Conservation (phyloP, 805 yeast species). For the Suhomyces vadensis region DNA sequence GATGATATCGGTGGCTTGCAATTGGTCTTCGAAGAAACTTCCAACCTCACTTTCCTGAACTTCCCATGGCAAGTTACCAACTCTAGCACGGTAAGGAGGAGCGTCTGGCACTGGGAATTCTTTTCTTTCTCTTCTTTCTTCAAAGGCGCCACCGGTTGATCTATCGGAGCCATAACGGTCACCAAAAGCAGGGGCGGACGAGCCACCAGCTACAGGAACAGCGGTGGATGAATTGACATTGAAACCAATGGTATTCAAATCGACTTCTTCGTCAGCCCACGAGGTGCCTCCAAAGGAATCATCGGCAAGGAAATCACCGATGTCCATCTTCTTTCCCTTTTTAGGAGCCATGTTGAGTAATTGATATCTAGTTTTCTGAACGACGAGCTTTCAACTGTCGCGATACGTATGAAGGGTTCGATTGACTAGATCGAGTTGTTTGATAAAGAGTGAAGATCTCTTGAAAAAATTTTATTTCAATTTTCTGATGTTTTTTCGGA, state of each 20-base stretch:
- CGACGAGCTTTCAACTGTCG: slow-evolving; percentile 1
- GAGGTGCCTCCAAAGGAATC: slow-evolving; percentile 70
- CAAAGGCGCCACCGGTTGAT: slow-evolving; percentile 27
- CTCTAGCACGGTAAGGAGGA: slow-evolving; percentile 91
- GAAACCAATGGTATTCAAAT: slow-evolving; percentile 62
- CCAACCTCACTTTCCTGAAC: slow-evolving; percentile 62
- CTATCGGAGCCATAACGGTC: slow-evolving; percentile 33
- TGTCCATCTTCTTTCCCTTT: slow-evolving; percentile 75
- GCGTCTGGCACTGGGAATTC: slow-evolving; percentile 86
- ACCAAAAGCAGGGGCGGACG: slow-evolving; percentile 11
- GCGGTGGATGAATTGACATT: slow-evolving; percentile 35
- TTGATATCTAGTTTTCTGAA: neutral
- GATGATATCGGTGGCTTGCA: slow-evolving; percentile 52
- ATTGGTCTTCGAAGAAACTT: slow-evolving; percentile 61
- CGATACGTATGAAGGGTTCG: neutral
- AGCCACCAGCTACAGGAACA: slow-evolving; percentile 16
- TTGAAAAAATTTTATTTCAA: neutral
- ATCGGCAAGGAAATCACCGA: slow-evolving; percentile 81
- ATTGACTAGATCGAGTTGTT: neutral
- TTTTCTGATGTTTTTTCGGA: neutral
- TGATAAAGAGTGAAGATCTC: neutral
- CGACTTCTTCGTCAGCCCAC: slow-evolving; percentile 86
- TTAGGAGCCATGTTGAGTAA: slow-evolving; percentile 37
- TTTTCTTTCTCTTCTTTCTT: slow-evolving; percentile 50
- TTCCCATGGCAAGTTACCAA: slow-evolving; percentile 84